Conservation (phyloP, 345 rosid species). For the Gossypium australe region DNA sequence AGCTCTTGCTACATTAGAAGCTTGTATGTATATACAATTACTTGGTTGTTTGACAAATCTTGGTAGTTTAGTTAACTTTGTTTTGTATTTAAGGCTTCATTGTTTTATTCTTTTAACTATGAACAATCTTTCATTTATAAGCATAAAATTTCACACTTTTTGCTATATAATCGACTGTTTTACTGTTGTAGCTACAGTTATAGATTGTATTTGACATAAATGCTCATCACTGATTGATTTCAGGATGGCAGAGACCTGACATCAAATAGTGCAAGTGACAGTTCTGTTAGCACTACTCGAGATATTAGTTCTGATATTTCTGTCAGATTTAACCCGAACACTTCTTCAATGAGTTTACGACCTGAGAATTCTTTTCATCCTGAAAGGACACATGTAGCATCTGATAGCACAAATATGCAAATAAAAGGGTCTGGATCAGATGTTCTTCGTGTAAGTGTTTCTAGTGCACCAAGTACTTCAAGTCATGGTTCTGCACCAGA, state of each 20-base stretch:
- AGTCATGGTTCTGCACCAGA: conserved; percentile 98
- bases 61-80: not conserved
- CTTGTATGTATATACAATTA: not conserved
- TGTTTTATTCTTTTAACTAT: not conserved
- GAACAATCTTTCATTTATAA: not conserved
- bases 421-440: conserved; percentile 81
- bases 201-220: not conserved
- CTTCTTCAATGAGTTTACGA: conserved; percentile 50
- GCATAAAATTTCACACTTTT: not conserved
- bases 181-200: conserved; percentile 2
- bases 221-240: conserved; percentile 22
- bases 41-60: not conserved
- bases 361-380: conserved; percentile 56
- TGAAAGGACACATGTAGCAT: conserved; percentile 87
- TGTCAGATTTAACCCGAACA: conserved; percentile 37
- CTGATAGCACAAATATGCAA: conserved; percentile 75
- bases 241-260: conserved; percentile 93
- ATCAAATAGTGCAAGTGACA: conserved; percentile 73
- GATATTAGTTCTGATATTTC: conserved; percentile 65
- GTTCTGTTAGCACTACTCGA: conserved; percentile 63
- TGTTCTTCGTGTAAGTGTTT: conserved; percentile 90
- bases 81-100: not conserved
- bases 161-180: conserved; percentile 2
- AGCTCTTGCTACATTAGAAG: not conserved
- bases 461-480: conserved; percentile 90